Evolutionary conservation across 2,329 filamentous ascomycete species (phyloP).

Genomic region (Penicillium concentricum): DNA sequence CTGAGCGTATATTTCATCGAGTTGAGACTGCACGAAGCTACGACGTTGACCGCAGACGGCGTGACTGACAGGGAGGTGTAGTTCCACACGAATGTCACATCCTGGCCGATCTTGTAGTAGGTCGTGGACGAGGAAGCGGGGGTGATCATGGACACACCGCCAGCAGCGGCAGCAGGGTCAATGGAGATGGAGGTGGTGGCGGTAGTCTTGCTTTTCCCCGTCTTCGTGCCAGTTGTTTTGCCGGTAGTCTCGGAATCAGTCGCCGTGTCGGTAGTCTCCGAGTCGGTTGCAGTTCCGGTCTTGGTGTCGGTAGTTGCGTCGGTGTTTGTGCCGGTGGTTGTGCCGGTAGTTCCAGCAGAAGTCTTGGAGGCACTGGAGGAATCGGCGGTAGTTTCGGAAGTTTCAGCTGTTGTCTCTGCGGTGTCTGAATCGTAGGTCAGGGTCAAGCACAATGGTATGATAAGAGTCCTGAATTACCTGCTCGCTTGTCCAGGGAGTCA

Average conservation of each 20-base stretch:
- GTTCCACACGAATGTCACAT: slow-evolving; percentile 66
- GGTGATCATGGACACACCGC: slow-evolving; percentile 62
- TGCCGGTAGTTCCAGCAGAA: slow-evolving; percentile 15
- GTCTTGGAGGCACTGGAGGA: slow-evolving; percentile 16
- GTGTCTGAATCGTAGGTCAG: slow-evolving; percentile 15
- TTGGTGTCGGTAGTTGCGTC: slow-evolving; percentile 4
- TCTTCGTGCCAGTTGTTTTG: slow-evolving; percentile 20
- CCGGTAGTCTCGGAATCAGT: slow-evolving; percentile 3
- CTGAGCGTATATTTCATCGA: slow-evolving; percentile 61
- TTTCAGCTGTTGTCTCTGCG: slow-evolving; percentile 16
- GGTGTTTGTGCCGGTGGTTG: slow-evolving; percentile 13
- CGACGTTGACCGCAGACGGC: slow-evolving; percentile 59
- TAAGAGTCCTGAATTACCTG: slow-evolving; percentile 18
- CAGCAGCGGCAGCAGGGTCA: slow-evolving; percentile 55
- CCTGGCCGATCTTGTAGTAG: slow-evolving; percentile 65
- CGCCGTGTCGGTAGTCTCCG: background rate
- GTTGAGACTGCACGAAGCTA: slow-evolving; percentile 61
- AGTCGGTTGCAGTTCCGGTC: slow-evolving; percentile 14
- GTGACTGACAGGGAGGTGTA: slow-evolving; percentile 63
- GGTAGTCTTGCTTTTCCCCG: slow-evolving; percentile 26
- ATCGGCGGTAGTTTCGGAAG: slow-evolving; percentile 16
- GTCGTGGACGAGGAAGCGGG: slow-evolving; percentile 52
- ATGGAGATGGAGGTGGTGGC: slow-evolving; percentile 44
- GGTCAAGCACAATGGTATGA: background rate
- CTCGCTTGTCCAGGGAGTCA: slow-evolving; percentile 26